Evolutionary conservation across 108 stramenopile species (phyloP).

Genomic region (Schizochytrium sp.): DNA sequence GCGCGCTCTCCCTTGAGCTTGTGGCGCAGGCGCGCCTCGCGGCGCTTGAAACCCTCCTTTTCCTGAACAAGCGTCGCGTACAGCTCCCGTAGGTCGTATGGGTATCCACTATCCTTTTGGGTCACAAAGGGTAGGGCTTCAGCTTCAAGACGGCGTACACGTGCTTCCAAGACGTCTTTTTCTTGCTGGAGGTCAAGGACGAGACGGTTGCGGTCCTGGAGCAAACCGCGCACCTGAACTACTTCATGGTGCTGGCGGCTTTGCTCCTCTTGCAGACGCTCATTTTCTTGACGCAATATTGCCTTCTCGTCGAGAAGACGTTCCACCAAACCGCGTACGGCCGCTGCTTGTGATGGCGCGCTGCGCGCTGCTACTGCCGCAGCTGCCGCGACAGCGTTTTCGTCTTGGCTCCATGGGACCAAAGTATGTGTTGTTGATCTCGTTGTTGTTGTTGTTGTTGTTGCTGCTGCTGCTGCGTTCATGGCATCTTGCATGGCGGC

Average conservation of each 20-base stretch:
- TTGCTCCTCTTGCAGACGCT: not conserved
- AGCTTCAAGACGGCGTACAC: not conserved
- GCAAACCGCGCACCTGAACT: not conserved
- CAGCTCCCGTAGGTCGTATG: not conserved
- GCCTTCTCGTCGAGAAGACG: not conserved
- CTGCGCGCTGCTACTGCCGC: not conserved
- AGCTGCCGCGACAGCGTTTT: too few relatives aligned
- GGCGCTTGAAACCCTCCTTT: not conserved
- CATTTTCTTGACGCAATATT: not conserved
- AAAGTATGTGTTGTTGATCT: too few relatives aligned
- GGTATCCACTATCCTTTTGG: not conserved
- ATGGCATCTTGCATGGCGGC: not conserved
- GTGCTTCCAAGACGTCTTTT: not conserved
- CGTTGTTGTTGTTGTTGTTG: too few relatives aligned
- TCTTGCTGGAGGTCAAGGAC: not conserved
- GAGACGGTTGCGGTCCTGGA: not conserved
- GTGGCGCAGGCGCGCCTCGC: not conserved
- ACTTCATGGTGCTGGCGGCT: not conserved
- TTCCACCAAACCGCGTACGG: not conserved
- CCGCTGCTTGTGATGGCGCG: not conserved
- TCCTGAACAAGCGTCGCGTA: not conserved
- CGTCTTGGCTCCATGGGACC: too few relatives aligned
- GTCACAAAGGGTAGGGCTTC: not conserved
- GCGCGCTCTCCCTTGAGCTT: not conserved
- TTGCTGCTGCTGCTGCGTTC: not conserved